These are phyloP conservation scores for Aureobasidium sp. DNA, from an alignment of 2,329 filamentous ascomycete species.

Conservation along the genomic window DNA sequence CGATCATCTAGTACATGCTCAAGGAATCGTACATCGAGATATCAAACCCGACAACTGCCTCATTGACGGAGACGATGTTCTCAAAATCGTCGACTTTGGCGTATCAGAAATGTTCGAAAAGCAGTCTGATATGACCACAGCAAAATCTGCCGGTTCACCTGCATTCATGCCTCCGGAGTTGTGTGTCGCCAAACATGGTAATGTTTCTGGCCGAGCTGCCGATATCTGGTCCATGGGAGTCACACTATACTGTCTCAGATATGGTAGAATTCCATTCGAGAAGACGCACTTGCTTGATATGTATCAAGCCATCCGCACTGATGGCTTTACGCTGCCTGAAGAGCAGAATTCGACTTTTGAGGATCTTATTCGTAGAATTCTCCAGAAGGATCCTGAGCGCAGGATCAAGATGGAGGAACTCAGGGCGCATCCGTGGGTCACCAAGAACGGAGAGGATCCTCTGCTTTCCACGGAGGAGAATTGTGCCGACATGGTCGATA, in stretches of 20 bases:
- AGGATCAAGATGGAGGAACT: conserved; percentile 77
- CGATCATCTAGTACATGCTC: conserved; percentile 61
- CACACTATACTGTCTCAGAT: conserved; percentile 84
- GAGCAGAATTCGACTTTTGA: conserved; percentile 60
- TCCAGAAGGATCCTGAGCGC: conserved; percentile 78
- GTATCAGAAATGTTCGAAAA: conserved; percentile 98
- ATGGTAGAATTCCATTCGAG: conserved; percentile 82
- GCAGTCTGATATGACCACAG: conserved; percentile 74
- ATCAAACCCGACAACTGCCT: conserved; percentile 98
- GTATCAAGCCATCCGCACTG: conserved; percentile 76
- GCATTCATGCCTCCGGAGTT: conserved; percentile 92
- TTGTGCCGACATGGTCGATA: conserved; percentile 67
- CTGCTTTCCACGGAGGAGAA: conserved; percentile 80
- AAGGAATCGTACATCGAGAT: conserved; percentile 90
- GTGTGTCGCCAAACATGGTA: conserved; percentile 75
- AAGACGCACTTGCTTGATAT: conserved; percentile 71
- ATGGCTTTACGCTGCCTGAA: conserved; percentile 53
- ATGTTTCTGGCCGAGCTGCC: conserved; percentile 78
- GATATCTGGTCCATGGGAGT: conserved; percentile 99
- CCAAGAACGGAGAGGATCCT: conserved; percentile 65
- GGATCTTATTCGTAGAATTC: conserved; percentile 62
- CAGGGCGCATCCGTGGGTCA: conserved; percentile 89
- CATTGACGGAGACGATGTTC: conserved; percentile 79
- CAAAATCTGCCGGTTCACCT: conserved; percentile 88
- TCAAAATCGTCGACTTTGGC: conserved; percentile 98